Percentiles rank a stretch among this genome's conserved stretches.
Evolutionary conservation across 2,329 filamentous ascomycete species (phyloP).

Genomic region (Aspergillus costaricaensis): DNA sequence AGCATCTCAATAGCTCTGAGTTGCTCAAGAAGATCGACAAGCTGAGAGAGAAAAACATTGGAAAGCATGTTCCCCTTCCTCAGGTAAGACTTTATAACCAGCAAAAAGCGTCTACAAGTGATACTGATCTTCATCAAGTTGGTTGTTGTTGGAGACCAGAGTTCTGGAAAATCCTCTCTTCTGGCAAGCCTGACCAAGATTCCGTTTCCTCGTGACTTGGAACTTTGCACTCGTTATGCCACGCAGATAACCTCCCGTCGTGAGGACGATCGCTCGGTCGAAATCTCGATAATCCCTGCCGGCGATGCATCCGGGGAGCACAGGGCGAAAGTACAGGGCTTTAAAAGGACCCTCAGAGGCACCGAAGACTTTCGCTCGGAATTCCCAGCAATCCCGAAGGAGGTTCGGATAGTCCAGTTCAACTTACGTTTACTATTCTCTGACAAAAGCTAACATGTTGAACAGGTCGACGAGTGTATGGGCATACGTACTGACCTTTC

Average conservation of each 20-base stretch:
- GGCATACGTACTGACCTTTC: slow-evolving; percentile 19
- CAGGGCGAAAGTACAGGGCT: slow-evolving; percentile 24
- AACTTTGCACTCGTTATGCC: slow-evolving; percentile 48
- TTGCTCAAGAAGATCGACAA: slow-evolving; percentile 37
- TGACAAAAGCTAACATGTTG: neutral
- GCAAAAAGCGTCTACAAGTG: too few relatives aligned
- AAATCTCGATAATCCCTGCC: slow-evolving; percentile 38
- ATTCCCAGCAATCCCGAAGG: slow-evolving; percentile 28
- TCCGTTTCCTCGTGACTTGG: slow-evolving; percentile 37
- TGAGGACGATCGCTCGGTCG: slow-evolving; percentile 1
- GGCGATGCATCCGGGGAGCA: slow-evolving; percentile 24
- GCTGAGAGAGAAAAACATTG: slow-evolving; percentile 35
- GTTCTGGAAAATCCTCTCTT: slow-evolving; percentile 39
- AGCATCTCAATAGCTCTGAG: neutral
- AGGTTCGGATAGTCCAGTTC: slow-evolving; percentile 22
- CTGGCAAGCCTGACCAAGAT: slow-evolving; percentile 33
- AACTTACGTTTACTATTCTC: neutral
- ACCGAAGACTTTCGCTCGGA: slow-evolving; percentile 15
- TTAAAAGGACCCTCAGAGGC: slow-evolving; percentile 13
- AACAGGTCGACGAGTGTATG: slow-evolving; percentile 29
- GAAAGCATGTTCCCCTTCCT: slow-evolving; percentile 31
- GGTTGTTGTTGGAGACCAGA: slow-evolving; percentile 46
- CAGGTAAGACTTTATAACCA: neutral
- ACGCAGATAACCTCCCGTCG: slow-evolving; percentile 51
- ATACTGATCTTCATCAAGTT: slow-evolving; percentile 25